Evolutionary conservation across 306 rosid genomes (phyloP), one percentile per base, ranked within the genome.

Genomic region (Glycine tomentella): DNA sequence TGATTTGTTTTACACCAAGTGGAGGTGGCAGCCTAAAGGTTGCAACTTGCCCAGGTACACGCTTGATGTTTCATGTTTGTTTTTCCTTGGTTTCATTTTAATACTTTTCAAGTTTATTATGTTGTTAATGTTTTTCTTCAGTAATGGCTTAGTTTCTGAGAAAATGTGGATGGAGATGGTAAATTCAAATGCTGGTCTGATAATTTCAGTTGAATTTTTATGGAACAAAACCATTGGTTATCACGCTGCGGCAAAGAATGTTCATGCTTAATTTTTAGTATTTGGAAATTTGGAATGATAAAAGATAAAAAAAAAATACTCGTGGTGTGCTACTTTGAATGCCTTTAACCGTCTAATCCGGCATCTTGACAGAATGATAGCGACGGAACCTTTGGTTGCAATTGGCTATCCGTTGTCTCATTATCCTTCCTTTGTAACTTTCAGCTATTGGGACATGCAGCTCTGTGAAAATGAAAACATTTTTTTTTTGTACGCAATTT

Each of bases 11-110:
- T 92, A 94, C 87, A 90, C 97, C 50, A 87, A 94, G 85, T 94
- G 98, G 97, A 92, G 96, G 88, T 92, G 98, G 98, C 98, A 94
- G 72, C 98, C 98, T 52, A 89, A 79, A 66, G 40, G 56, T 57
- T 94, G 98, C 85, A 91, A 90, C 87, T 82, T 94, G 85, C 97
- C 98, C 79, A 92, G 98, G 98, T 93, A 53, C 4, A 7, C 14
- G 15, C 12, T 38, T 25, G 31, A 25, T 25, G 31, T 25, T 67
- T 77, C 25, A 31, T 36, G 8, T 5, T 67, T 77, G 53, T 64
- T 65, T 10, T 51, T 15, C 62, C 1, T 0, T 63, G 67, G 17
- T 73, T 73, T 73, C 52, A 17, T 17, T n/a, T 15, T 76, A 13
- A 9, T 34, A 66, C 10, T 50, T 50, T 38, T 17, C 45, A 10